Percentiles rank a stretch among this genome's conserved stretches.
Conservation (phyloP, 257 asterid species). For the Penstemon eatonii region DNA sequence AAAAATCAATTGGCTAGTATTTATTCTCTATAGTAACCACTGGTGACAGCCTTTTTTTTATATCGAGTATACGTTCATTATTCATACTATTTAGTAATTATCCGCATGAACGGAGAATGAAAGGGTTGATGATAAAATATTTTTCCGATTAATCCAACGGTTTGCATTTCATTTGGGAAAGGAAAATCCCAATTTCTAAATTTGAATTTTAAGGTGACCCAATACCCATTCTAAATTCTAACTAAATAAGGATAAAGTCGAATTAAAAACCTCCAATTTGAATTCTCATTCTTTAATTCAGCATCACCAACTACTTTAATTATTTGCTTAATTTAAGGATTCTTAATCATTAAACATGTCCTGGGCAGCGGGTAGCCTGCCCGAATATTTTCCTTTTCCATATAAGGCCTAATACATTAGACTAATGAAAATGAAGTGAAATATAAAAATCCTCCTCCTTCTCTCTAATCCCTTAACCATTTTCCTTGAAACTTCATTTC, state of each 20-base stretch:
- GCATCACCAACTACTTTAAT: slow-evolving; percentile 2
- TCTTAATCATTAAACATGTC: slow-evolving; percentile 27
- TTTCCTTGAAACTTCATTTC: neutral
- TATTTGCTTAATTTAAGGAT: slow-evolving; percentile 35
- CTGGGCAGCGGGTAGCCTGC: slow-evolving; percentile 56
- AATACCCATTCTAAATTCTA: slow-evolving; percentile 11
- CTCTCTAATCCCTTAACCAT: neutral
- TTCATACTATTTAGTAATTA: too few species aligned
- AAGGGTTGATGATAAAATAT: neutral
- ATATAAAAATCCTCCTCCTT: slow-evolving; percentile 2
- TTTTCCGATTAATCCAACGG: neutral
- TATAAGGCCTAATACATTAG: slow-evolving; percentile 30
- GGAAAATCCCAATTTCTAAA: neutral
- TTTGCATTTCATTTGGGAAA: slow-evolving; percentile 6
- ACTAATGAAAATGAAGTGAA: neutral
- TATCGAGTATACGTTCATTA: too few species aligned
- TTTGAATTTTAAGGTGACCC: slow-evolving; percentile 26
- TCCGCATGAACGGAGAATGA: too few species aligned
- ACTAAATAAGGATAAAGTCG: slow-evolving; percentile 15
- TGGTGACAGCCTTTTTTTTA: too few species aligned
- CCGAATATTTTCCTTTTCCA: slow-evolving; percentile 30
- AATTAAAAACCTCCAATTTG: slow-evolving; percentile 16
- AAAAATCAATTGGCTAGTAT: too few species aligned
- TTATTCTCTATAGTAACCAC: too few species aligned
- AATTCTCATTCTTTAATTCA: slow-evolving; percentile 5